Base-by-base conservation (phyloP, 345 rosid genomes). In the Brassica cretica region DNA sequence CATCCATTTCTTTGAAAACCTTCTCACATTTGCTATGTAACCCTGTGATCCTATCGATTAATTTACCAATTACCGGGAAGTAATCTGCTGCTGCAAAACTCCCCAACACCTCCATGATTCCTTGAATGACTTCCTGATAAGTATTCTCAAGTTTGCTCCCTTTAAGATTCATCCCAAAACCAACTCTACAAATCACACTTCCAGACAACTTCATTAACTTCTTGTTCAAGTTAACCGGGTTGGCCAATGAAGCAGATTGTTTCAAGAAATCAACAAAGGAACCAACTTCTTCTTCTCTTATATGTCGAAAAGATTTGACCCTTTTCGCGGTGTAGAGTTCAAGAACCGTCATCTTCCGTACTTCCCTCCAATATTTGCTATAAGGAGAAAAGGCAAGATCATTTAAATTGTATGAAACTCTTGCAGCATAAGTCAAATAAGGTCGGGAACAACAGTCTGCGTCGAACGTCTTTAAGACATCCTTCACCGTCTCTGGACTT, bases 371-470 rank as follows among this genome's bases (percentile, higher is more conserved):
- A 8, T 74, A 80, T 5, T 55, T 29, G 62, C 63, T 69, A 29
- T 83, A 85, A 0, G 84, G 82, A 3, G 85, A 19, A 21, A 82
- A 83, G 0, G 58, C 82, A 0, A 86, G 8, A 29, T 86, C 89
- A 0, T 73, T 27, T 16, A 6, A 67, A 18, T 75, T 65, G 73
- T 83, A 83, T 0, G 86, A 5, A 7, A 86, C 8, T 12, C 69
- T 81, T 46, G 81, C 81, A 27, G 62, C 0, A 8, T 77, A 72
- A 1, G 83, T 66, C 60, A 75, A 4, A 0, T 5, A 41, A 18
- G 90, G 91, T n/a, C 89, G 71, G 14, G 71, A 84, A 16, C 84
- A 83, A 46, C 84, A 83, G n/a, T 77, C 84, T 2, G 16, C 9
- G 39, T 83, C 90, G 14, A 83, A 81, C 9, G 64, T 56, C 24